Base-by-base conservation (phyloP, 2,329 filamentous ascomycete species). In the Arachnopeziza araneosa region DNA sequence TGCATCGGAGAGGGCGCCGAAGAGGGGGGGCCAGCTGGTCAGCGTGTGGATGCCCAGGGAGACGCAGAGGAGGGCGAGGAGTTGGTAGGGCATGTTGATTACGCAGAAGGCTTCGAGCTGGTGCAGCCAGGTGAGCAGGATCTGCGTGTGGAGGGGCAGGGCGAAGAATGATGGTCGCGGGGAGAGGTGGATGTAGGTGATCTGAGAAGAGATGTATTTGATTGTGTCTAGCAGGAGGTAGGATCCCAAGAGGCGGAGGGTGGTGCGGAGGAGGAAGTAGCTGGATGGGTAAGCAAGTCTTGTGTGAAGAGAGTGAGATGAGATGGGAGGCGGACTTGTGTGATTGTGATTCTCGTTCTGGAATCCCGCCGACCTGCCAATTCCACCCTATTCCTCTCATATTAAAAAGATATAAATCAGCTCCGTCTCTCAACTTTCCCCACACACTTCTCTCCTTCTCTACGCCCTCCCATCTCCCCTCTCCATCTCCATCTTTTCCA, bases 31-130 rank as follows among this genome's bases (percentile, higher is more conserved):
- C 59, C 59, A 61, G 30, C 52, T 52, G 14, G 17, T 21, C 19
- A 52, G 56, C 6, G 52, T 23, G 51, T 58, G 56, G 23, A 52
- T 32, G 14, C 26, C 22, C 1, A 57, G 32, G 21, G 44, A 24
- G 19, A 61, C 55, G n/a, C 52, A 55, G 8, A 58, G 49, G 49
- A 61, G 24, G 14, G 55, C 55, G 17, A 32, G 22, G 52, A 55
- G 30, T 54, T 61, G 56, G 32, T 60, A 61, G 3, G 55, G 59
- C 14, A 57, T 44, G 24, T 61, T 61, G 26, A 61, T 61, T 30
- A 53, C 55, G 52, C 55, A 32, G 59, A 61, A 61, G 24, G 55
- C 55, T 51, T 61, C 59, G 55, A 61, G 59, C 55, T 58, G 59
- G 49, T 61, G 59, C 10, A 61, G 55, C 59, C 59, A 61, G 23